These are phyloP conservation scores for Teratosphaeria destructans DNA, from an alignment of 2,329 filamentous ascomycete species.

Conservation along the genomic window DNA sequence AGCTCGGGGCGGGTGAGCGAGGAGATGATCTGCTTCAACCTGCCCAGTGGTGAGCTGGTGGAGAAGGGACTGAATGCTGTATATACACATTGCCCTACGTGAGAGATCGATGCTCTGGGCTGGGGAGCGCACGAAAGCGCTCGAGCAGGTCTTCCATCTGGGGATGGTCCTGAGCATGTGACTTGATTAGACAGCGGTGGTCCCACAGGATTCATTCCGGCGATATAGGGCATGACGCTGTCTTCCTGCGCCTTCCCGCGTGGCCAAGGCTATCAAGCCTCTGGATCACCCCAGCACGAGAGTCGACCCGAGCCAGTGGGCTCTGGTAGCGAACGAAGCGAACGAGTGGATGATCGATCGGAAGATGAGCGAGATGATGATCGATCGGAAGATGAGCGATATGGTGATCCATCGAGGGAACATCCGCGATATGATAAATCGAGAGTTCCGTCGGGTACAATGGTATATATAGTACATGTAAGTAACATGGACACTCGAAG, in stretches of 20 bases:
- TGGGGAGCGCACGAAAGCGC: not conserved
- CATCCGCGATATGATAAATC: no score
- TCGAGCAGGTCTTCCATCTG: not conserved
- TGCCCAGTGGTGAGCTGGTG: not conserved
- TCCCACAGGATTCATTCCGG: no score
- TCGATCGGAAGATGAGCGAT: no score
- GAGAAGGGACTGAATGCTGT: not conserved
- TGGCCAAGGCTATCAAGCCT: not conserved
- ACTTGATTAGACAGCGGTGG: no score
- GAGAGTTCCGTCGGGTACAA: no score
- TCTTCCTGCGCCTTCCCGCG: not conserved
- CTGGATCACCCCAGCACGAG: not conserved
- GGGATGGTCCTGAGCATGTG: not conserved
- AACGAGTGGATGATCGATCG: not conserved
- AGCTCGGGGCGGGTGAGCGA: constrained; percentile 7
- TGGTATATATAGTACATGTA: no score
- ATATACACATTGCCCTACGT: not conserved
- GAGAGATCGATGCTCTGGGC: not conserved
- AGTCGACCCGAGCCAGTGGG: not conserved
- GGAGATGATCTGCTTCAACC: constrained; percentile 8
- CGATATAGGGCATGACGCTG: no score
- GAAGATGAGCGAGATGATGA: no score
- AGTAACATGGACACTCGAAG: no score
- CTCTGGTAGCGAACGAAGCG: not conserved
- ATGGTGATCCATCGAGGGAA: no score